These are phyloP conservation scores for Actinomortierella wolfii DNA, from an alignment of 371 early-diverging fungal genomes.

Conservation along the genomic window DNA sequence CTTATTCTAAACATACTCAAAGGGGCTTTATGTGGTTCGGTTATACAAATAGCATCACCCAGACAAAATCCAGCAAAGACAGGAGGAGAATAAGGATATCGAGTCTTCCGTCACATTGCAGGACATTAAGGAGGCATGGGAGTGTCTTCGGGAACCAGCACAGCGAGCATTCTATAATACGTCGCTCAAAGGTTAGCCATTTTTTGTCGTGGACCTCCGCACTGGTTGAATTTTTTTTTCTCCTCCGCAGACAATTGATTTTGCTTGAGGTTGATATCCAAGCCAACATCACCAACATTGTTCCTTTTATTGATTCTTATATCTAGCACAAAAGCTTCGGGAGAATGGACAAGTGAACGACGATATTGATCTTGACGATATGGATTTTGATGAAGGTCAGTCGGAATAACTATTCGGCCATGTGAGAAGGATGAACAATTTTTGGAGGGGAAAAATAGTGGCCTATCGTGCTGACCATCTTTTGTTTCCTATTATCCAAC, in stretches of 20 bases:
- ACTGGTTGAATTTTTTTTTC: neutral
- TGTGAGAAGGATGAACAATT: neutral
- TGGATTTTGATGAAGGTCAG: conserved; percentile 41
- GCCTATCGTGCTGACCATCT: neutral
- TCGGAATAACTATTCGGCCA: neutral
- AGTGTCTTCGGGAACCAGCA: conserved; percentile 31
- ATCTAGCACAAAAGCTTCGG: conserved; percentile 19
- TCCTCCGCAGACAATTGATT: neutral
- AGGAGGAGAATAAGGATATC: neutral
- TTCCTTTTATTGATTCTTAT: neutral
- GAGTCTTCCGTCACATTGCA: conserved; percentile 12
- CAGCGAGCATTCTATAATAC: conserved; percentile 34
- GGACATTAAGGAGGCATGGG: conserved; percentile 44
- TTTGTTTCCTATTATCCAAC: neutral
- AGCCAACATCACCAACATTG: neutral
- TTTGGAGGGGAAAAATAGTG: neutral
- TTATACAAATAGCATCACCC: conserved; percentile 26
- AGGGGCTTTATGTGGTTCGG: neutral
- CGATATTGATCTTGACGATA: conserved; percentile 41
- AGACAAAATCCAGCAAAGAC: conserved; percentile 32
- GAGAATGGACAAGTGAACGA: conserved; percentile 41
- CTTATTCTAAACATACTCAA: neutral
- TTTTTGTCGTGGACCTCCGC: too few species aligned
- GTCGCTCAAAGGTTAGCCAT: conserved; percentile 21
- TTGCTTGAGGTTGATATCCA: neutral